phyloP scores from a whole-genome alignment of 768 basidiomycete species.

The Suillus bovinus region DNA sequence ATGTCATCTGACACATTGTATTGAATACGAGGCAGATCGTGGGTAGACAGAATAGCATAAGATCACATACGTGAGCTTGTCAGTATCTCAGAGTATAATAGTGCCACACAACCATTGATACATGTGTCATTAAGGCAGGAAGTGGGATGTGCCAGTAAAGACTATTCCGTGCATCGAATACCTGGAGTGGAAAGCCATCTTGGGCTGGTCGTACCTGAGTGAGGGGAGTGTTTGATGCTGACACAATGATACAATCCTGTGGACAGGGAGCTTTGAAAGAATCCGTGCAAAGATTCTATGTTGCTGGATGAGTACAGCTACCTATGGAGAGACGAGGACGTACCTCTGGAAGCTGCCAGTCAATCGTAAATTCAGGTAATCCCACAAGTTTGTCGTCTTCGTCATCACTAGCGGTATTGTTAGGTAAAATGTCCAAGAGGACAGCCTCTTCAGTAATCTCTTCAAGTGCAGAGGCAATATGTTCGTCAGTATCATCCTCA shows the following conservation, averaged over 20 bases:
- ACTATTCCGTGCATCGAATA: conserved; percentile 6
- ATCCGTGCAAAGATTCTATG: background rate
- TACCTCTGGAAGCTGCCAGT: conserved; percentile 7
- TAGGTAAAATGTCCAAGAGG: background rate
- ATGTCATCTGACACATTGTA: conserved; percentile 10
- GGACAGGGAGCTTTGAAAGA: background rate
- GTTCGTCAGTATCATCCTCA: background rate
- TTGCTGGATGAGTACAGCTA: background rate
- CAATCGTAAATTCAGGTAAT: background rate
- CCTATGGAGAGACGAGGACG: background rate
- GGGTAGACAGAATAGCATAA: conserved; percentile 5
- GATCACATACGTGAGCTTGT: background rate
- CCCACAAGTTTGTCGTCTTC: background rate
- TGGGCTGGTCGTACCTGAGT: background rate
- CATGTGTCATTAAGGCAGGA: conserved; percentile 3
- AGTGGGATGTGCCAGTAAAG: conserved; percentile 3
- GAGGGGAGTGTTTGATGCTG: no score
- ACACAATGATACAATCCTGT: background rate
- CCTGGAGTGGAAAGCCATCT: conserved; percentile 4
- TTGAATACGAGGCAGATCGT: background rate
- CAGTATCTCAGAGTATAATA: conserved; percentile 7
- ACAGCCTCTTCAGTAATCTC: background rate
- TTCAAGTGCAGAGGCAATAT: background rate
- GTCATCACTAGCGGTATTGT: background rate
- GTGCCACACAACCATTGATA: conserved; percentile 9